Evolutionary conservation across 192 early-diverging fungal species (phyloP).

Genomic region (Linnemannia hyalina): DNA sequence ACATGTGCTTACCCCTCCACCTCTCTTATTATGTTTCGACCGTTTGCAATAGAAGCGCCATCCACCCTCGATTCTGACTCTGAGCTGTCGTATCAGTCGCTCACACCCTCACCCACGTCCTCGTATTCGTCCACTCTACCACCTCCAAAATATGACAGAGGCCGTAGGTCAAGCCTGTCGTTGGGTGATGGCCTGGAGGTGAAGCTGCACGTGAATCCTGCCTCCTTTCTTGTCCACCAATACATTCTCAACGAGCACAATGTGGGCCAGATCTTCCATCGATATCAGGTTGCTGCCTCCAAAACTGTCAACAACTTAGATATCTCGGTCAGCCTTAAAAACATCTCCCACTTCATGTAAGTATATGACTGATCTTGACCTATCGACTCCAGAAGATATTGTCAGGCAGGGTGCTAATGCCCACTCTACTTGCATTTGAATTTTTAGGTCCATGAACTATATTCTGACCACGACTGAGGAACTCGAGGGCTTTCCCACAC

Average conservation of each 20-base stretch:
- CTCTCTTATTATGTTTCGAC: constrained; percentile 17
- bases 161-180: constrained; percentile 18
- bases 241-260: constrained; percentile 17
- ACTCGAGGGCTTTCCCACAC: neutral
- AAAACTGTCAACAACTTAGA: constrained; percentile 6
- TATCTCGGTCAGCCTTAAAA: neutral
- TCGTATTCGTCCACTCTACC: constrained; percentile 11
- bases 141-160: constrained; percentile 11
- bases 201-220: constrained; percentile 12
- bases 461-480: constrained; percentile 8
- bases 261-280: constrained; percentile 19
- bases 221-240: constrained; percentile 12
- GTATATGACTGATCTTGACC: neutral
- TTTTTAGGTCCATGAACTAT: constrained; percentile 16
- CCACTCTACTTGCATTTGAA: neutral
- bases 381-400: neutral
- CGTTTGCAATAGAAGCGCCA: constrained; percentile 6
- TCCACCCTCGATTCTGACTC: constrained; percentile 11
- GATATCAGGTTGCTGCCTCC: neutral
- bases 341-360: neutral
- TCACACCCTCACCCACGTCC: neutral
- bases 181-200: neutral
- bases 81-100: constrained; percentile 8
- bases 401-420: neutral
- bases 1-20: constrained; percentile 15